Conservation (phyloP, 1,284 basidiomycete genomes). For the Anthracocystis walkeri region DNA sequence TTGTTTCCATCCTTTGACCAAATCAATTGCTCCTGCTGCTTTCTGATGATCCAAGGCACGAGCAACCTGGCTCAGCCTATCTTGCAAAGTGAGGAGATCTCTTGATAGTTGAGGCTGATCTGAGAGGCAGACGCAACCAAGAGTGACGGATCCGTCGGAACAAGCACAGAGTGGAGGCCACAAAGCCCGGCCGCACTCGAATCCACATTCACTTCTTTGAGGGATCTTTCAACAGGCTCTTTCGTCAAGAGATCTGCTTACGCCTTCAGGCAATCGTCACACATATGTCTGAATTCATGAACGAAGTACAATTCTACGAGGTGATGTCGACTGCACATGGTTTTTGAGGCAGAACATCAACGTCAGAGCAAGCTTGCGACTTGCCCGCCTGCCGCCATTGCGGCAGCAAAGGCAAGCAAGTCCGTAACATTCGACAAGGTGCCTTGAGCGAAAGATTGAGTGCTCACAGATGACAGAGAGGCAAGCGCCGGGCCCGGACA, state of each 20-base stretch:
- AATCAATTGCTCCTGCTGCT: not conserved
- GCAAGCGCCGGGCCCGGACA: constrained; percentile 55
- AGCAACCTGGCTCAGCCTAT: not conserved
- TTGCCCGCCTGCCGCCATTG: constrained; percentile 49
- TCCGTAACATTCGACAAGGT: constrained; percentile 11
- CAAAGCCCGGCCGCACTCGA: too few species aligned
- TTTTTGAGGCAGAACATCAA: not conserved
- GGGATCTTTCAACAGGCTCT: too few species aligned
- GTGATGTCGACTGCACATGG: not conserved
- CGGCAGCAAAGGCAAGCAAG: constrained; percentile 22
- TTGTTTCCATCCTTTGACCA: not conserved
- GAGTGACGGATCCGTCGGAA: too few species aligned
- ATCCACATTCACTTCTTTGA: too few species aligned
- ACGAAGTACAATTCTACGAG: too few species aligned
- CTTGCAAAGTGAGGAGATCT: not conserved
- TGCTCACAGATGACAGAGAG: constrained; percentile 20
- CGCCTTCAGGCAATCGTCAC: too few species aligned
- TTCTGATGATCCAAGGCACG: not conserved
- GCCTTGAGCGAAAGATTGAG: constrained; percentile 9
- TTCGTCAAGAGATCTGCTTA: too few species aligned
- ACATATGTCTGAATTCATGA: too few species aligned
- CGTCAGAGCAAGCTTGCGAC: constrained; percentile 23
- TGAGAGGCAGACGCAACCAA: too few species aligned
- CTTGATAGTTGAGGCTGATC: not conserved
- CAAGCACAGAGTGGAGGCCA: too few species aligned